A percentile compares a stretch with the other conserved stretches of the same genome.
phyloP scores from a whole-genome alignment of 306 rosid species.

The Trifolium pratense region DNA sequence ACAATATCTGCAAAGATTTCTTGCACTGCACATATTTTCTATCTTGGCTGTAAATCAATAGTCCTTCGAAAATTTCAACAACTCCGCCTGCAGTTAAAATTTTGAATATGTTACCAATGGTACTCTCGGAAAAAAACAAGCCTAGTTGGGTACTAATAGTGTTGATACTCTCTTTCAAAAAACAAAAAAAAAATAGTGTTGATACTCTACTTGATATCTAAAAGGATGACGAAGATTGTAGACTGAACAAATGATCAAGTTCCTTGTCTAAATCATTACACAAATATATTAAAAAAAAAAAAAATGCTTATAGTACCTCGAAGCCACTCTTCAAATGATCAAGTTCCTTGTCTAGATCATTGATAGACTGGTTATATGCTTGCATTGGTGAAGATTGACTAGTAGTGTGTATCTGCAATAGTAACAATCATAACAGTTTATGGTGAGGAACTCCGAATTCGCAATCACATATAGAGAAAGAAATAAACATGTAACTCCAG shows the following conservation, averaged over 20 bases:
- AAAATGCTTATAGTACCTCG: slow-evolving; percentile 59
- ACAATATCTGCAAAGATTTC: slow-evolving; percentile 27
- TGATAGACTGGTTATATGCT: slow-evolving; percentile 92
- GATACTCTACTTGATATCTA: neutral
- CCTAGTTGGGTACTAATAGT: neutral
- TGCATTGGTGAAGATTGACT: slow-evolving; percentile 96
- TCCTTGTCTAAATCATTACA: neutral
- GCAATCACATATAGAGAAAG: neutral
- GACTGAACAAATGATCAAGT: too few relatives aligned
- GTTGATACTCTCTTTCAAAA: too few relatives aligned
- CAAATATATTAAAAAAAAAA: neutral
- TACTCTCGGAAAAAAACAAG: slow-evolving; percentile 8
- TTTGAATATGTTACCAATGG: neutral
- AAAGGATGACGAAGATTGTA: neutral
- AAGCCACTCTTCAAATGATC: slow-evolving; percentile 74
- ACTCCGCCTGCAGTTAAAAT: slow-evolving; percentile 2
- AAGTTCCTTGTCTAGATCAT: slow-evolving; percentile 90
- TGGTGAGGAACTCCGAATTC: neutral
- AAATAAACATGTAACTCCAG: neutral
- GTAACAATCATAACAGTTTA: slow-evolving; percentile 19
- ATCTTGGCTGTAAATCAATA: slow-evolving; percentile 35
- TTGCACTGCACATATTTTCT: neutral
- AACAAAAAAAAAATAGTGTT: too few relatives aligned
- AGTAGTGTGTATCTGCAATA: slow-evolving; percentile 79
- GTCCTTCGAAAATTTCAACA: slow-evolving; percentile 16